Evolutionary conservation across 164 flowering plant species (phyloP), one percentile per base, ranked within the genome.

Genomic region (Magnolia changhungtana): DNA sequence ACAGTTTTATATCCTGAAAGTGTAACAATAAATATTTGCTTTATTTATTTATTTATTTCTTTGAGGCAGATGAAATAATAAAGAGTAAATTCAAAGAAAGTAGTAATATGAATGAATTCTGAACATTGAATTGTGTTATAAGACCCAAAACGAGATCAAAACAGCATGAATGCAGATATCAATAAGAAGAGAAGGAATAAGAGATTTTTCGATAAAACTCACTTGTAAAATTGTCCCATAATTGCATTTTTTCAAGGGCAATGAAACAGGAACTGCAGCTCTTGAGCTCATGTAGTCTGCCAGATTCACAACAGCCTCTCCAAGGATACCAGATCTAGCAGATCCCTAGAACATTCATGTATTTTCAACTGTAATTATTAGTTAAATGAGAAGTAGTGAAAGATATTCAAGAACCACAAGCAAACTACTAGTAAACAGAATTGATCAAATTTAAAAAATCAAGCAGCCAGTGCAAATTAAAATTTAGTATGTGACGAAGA

Each of bases 301-400:
- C 74, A 90, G 67, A 76, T 90, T 85, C 61, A 86, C 70, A 11
- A 79, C 78, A 49, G 87, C 85, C 81, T 88, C 93, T 79, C 93
- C 93, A 81, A 90, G 90, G 74, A 86, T 82, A 58, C 87, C 83
- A 64, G 89, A 86, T 78, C 89, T 87, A 74, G 86, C 67, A 67
- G 91, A 85, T 74, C 91, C 93, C 93, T 90, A 69, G 14, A 76
- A 72, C 21, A 71, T 20, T 14, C 8, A 79, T 74, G 61, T 16
- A 72, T 61, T 29, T 45, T 21, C 14, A 73, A 67, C 66, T 27
- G 19, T 14, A 31, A 14, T 9, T n/a, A 69, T 68, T 19, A 69
- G 71, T 31, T 71, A 20, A 73, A 5, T 23, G n/a, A 37, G 66
- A 24, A 55, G 8, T 23, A 37, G 59, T 16, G 31, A 55, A 21